These are phyloP conservation scores for Cyclostephanos tholiformis DNA, from an alignment of 108 stramenopile genomes.

Conservation along the genomic window DNA sequence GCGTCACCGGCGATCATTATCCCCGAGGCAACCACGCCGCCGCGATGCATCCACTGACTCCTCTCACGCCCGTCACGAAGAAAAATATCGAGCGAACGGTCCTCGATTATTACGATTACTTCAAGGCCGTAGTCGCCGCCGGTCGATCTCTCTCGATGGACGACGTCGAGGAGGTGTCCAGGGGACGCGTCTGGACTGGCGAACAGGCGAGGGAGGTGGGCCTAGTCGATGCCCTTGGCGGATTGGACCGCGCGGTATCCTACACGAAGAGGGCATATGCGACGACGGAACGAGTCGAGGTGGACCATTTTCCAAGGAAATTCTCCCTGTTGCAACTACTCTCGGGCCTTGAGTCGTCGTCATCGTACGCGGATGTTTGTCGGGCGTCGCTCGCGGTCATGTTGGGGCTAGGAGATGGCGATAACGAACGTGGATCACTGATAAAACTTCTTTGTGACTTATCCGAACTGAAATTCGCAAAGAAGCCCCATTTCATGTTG, in stretches of 20 bases:
- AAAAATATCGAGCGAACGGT: conserved; percentile 50
- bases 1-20: conserved; percentile 60
- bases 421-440: background rate
- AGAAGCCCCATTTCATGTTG: conserved; percentile 33
- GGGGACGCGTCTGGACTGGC: conserved; percentile 83
- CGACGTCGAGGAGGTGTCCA: conserved; percentile 55
- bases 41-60: conserved; percentile 54
- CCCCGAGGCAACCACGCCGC: conserved; percentile 59
- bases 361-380: conserved; percentile 3
- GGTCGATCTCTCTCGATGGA: conserved; percentile 59
- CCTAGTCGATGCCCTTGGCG: conserved; percentile 76
- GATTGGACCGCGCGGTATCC: conserved; percentile 66
- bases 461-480: conserved; percentile 16
- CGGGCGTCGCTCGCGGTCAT: background rate
- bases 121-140: conserved; percentile 64
- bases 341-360: background rate
- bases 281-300: conserved; percentile 47
- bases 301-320: conserved; percentile 59
- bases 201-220: conserved; percentile 69
- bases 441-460: conserved; percentile 8
- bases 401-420: background rate
- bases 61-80: conserved; percentile 63
- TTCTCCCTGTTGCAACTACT: conserved; percentile 17
- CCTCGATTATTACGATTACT: conserved; percentile 65
- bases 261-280: conserved; percentile 66